Base-by-base conservation (phyloP, 768 basidiomycete species). In the Boletus coccyginus region DNA sequence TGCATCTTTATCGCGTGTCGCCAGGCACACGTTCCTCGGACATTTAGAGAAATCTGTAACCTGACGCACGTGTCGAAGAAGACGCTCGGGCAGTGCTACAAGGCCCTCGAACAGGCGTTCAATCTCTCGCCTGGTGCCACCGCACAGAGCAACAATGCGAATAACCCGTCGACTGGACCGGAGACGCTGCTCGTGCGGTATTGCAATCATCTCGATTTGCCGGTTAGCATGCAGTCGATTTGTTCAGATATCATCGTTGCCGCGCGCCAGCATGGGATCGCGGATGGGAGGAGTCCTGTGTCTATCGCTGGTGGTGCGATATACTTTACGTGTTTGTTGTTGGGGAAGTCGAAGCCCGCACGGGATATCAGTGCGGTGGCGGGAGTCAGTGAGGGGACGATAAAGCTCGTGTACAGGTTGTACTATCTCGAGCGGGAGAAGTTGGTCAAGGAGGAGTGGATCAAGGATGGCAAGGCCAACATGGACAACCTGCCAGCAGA, bases 221-320 rank as follows among this genome's bases (percentile, higher is more conserved):
- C 91, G 2, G 77, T 89, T 35, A 88, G 84, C 57, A 81, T 96
- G 54, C 91, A 95, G 70, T 80, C 86, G 27, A 90, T 92, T 40
- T 92, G 90, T 67, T 78, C 83, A 19, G 89, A 94, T 59, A 88
- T 94, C 69, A 92, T 94, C 59, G 70, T 88, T 53, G 83, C 84
- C 32, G 90, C 91, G 14, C 83, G 92, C 50, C 81, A 89, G 59
- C 81, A 89, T 61, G 92, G 92, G 42, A 88, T 96, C 58, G 94
- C 94, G 35, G 94, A 94, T 67, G 97, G 97, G 27, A 80, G 97
- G 58, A 92, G 87, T 65, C 96, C 96, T 1, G 91, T 98, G 50
- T 97, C 97, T n/a, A 94, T 99, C 62, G 97, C 96, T n/a, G 92
- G 93, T 41, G 94, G 92, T 40, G 92, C 93, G 19, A 94, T 99